Evolutionary conservation across 805 yeast species (phyloP), one percentile per base, ranked within the genome.

Genomic region (Torulaspora delbrueckii): DNA sequence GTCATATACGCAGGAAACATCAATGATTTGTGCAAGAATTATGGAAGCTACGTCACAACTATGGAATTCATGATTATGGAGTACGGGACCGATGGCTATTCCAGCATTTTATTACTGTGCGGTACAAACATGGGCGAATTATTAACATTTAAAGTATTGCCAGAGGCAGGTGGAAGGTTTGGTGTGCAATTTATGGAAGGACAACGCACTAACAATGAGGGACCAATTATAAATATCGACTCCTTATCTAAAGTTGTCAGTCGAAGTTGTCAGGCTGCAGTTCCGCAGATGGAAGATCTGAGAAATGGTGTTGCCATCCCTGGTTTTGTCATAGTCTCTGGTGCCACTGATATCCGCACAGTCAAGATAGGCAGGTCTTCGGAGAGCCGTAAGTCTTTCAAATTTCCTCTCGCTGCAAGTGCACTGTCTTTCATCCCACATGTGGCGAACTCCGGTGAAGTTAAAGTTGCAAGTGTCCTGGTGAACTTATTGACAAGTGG

Each of bases 81-180:
- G 19, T 68, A 75, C 41, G 83, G 79, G 2, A 78, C 76, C 32
- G 90, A 84, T 45, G 76, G 75, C 0, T 83, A 73, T 54, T 80
- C 90, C 0, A 80, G 87, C 6, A 76, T 88, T 32, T 56, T 84
- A 19, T 64, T 88, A 63, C 67, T 78, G 26, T 84, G 80, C 3
- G 97, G 96, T 13, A 82, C 96, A 0, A 75, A 78, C 43, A 67
- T 70, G 12, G 96, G 96, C 9, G 82, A 84, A 40, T 58, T 88
- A 10, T 50, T 81, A 19, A 73, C 80, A 0, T 86, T 75, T 64
- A 79, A 80, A 57, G 64, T 89, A 1, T 58, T 79, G 3, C 93
- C 93, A 0, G 73, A 74, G 34, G 68, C 73, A 0, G 65, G 73
- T 27, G 91, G 89, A 0, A 69, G 77, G 40, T 86, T 80, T 57